phyloP scores from a whole-genome alignment of 2,329 filamentous ascomycete species.

The Pyrenophora tritici-repentis region DNA sequence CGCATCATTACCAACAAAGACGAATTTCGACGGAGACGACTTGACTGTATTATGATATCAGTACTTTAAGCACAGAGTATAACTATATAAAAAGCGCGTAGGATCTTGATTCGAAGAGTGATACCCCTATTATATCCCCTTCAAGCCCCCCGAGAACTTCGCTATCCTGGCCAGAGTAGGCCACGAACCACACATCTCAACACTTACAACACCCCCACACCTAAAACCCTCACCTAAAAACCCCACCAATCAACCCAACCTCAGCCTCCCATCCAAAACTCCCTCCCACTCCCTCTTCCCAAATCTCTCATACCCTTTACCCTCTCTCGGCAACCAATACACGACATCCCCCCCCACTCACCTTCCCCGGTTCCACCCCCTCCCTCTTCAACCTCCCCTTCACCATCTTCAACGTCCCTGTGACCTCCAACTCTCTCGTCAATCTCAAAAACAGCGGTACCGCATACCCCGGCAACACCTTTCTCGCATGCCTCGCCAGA shows the following conservation, averaged over 20 bases:
- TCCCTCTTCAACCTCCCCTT: conserved; percentile 51
- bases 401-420: conserved; percentile 54
- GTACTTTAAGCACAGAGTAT: background rate
- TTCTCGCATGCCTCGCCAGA: conserved; percentile 47
- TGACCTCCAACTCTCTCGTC: conserved; percentile 50
- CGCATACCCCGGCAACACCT: conserved; percentile 51
- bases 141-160: too few relatives aligned
- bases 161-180: too few relatives aligned
- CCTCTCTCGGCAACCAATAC: conserved; percentile 49
- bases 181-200: too few relatives aligned
- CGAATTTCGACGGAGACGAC: too few relatives aligned
- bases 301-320: conserved; percentile 48
- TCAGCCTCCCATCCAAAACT: conserved; percentile 37
- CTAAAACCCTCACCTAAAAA: too few relatives aligned
- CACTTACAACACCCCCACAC: too few relatives aligned
- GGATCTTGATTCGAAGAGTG: too few relatives aligned
- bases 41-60: too few relatives aligned
- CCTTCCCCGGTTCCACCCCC: conserved; percentile 50
- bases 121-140: too few relatives aligned
- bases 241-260: conserved; percentile 16
- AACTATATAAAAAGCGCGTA: too few relatives aligned
- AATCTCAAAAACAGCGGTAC: conserved; percentile 53
- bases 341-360: conserved; percentile 47
- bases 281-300: conserved; percentile 44
- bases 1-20: too few relatives aligned